These are phyloP conservation scores for Kwoniella shandongensis DNA, from an alignment of 768 basidiomycete species.

Conservation along the genomic window DNA sequence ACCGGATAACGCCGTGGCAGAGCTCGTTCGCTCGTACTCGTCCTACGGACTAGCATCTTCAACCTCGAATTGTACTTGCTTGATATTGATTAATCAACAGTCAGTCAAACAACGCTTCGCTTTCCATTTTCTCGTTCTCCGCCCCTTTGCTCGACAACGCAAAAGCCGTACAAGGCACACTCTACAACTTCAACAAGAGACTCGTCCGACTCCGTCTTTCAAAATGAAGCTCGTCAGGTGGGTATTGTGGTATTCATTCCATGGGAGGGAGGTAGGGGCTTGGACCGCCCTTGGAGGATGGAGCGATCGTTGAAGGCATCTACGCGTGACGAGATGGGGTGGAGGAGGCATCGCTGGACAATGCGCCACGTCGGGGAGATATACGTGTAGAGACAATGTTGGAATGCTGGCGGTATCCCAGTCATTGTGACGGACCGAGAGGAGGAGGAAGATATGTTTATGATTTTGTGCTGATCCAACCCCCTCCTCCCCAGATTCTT, in stretches of 20 bases:
- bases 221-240: slow-evolving; percentile 84
- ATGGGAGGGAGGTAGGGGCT: too few relatives aligned
- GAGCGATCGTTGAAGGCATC: too few relatives aligned
- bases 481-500: slow-evolving; percentile 66
- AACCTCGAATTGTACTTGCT: neutral
- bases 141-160: neutral
- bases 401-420: too few relatives aligned
- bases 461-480: slow-evolving; percentile 13
- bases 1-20: slow-evolving; percentile 7
- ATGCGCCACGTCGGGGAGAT: too few relatives aligned
- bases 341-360: too few relatives aligned
- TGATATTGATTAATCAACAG: slow-evolving; percentile 7
- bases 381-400: too few relatives aligned
- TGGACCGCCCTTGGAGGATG: too few relatives aligned
- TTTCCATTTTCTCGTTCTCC: neutral
- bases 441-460: neutral
- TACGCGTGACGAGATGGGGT: too few relatives aligned
- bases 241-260: slow-evolving; percentile 35
- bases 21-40: too few relatives aligned
- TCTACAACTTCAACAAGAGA: slow-evolving; percentile 3
- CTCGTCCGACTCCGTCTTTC: slow-evolving; percentile 43
- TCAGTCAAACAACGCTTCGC: neutral
- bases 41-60: neutral
- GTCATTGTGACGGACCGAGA: too few relatives aligned
- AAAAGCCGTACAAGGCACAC: slow-evolving; percentile 2